Evolutionary conservation across 345 rosid genomes (phyloP).

Genomic region (Lumnitzera racemosa): DNA sequence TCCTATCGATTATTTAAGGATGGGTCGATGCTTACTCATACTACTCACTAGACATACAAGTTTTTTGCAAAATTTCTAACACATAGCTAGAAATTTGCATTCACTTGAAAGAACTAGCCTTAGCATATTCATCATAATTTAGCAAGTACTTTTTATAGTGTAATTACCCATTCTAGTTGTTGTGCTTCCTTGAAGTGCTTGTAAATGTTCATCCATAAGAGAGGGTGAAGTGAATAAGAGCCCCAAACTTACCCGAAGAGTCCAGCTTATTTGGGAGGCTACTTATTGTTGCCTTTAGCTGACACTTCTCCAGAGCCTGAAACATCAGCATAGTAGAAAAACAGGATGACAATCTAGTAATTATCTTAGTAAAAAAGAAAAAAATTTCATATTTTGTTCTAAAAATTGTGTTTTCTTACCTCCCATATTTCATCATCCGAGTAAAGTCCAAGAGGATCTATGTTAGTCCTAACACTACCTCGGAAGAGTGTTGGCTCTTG

Average conservation of each 20-base stretch:
- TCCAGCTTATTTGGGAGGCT: slow-evolving; percentile 56
- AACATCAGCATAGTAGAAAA: not conserved
- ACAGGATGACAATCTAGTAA: not conserved
- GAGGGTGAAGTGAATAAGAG: not conserved
- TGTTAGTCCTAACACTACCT: slow-evolving; percentile 73
- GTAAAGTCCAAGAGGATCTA: slow-evolving; percentile 76
- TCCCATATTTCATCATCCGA: slow-evolving; percentile 77
- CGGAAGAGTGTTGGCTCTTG: slow-evolving; percentile 88
- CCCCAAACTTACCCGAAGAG: slow-evolving; percentile 39
- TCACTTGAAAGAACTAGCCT: no score
- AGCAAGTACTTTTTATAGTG: no score
- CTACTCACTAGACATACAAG: no score
- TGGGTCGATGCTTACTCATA: no score
- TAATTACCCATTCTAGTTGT: no score
- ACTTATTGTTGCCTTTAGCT: slow-evolving; percentile 54
- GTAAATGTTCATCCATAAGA: no score
- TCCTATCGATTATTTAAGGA: no score
- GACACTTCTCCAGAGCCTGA: slow-evolving; percentile 70
- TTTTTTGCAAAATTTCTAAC: no score
- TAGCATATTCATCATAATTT: no score
- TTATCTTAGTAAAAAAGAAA: not conserved
- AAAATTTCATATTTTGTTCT: no score
- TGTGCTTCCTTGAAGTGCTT: no score
- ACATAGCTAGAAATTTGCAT: no score
- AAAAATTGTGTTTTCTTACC: slow-evolving; percentile 23